Conservation (phyloP, 2,329 filamentous ascomycete species). For the Aspergillus fijiensis region DNA sequence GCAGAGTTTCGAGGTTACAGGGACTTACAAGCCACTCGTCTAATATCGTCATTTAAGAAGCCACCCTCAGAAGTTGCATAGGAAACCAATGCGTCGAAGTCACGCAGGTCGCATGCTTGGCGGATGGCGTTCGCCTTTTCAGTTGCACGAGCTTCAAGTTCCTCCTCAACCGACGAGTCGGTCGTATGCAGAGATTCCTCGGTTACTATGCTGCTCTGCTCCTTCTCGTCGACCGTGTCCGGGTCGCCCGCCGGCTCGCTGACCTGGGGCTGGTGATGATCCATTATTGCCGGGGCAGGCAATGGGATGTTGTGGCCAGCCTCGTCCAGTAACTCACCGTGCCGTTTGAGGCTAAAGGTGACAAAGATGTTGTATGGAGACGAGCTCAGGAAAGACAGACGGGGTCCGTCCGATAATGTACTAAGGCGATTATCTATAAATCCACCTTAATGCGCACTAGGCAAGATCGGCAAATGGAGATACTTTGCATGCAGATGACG, state of each 20-base stretch:
- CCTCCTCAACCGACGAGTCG: slow-evolving; percentile 1
- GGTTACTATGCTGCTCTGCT: not conserved
- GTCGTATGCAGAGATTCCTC: slow-evolving; percentile 2
- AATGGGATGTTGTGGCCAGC: not conserved
- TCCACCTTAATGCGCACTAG: not conserved
- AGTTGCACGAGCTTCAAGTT: slow-evolving; percentile 10
- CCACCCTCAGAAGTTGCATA: slow-evolving; percentile 66
- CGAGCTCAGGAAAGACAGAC: not conserved
- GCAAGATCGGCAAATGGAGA: not conserved
- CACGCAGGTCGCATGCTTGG: slow-evolving; percentile 59
- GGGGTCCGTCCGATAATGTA: not conserved
- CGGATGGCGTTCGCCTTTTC: slow-evolving; percentile 53
- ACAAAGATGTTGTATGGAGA: not conserved
- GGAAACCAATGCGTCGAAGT: slow-evolving; percentile 56
- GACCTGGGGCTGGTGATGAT: not conserved
- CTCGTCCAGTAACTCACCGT: not conserved
- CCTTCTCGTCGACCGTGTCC: not conserved
- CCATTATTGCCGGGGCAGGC: not conserved
- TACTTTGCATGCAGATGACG: not conserved
- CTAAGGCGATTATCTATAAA: not conserved
- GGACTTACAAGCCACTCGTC: slow-evolving; percentile 73
- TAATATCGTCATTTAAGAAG: slow-evolving; percentile 65
- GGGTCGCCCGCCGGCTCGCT: not conserved
- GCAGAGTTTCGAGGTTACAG: not conserved
- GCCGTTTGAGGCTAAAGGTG: not conserved